Conservation (phyloP, 345 rosid genomes). For the Eucalyptus caleyi region DNA sequence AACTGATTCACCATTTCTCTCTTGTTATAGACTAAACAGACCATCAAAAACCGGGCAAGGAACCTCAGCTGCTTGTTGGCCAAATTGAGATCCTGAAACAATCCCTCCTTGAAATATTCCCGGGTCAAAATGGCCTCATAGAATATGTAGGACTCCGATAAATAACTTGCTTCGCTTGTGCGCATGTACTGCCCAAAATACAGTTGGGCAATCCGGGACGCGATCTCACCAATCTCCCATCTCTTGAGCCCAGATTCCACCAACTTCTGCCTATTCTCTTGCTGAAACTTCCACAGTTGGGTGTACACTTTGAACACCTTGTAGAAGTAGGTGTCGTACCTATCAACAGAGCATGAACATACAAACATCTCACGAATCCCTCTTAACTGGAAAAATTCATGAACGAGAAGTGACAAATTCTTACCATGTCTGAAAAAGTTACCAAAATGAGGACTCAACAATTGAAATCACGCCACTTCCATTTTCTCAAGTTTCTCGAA, state of each 20-base stretch:
- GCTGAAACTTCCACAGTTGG: slow-evolving; percentile 92
- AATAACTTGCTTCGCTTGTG: slow-evolving; percentile 69
- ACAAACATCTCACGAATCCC: neutral
- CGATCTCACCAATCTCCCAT: slow-evolving; percentile 97
- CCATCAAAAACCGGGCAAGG: slow-evolving; percentile 87
- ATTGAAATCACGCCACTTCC: neutral
- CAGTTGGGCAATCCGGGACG: slow-evolving; percentile 88
- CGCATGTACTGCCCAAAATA: slow-evolving; percentile 94
- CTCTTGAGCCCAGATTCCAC: slow-evolving; percentile 91
- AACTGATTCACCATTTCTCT: slow-evolving; percentile 78
- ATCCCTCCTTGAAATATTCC: slow-evolving; percentile 85
- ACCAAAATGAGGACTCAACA: neutral
- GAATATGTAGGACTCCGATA: slow-evolving; percentile 79
- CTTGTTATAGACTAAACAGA: slow-evolving; percentile 73
- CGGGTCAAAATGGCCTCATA: slow-evolving; percentile 77
- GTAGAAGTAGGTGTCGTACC: slow-evolving; percentile 87
- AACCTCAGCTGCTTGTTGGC: slow-evolving; percentile 91
- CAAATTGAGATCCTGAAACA: slow-evolving; percentile 65
- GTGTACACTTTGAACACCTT: slow-evolving; percentile 98
- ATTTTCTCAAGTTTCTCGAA: neutral
- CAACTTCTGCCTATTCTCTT: slow-evolving; percentile 84
- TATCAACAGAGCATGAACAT: slow-evolving; percentile 5
- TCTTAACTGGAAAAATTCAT: neutral
- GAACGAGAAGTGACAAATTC: neutral
- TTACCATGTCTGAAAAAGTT: neutral